Percentiles rank a stretch among this genome's conserved stretches.
Evolutionary conservation across 2,329 filamentous ascomycete species (phyloP).

Genomic region (Colletotrichum chlorophyti): DNA sequence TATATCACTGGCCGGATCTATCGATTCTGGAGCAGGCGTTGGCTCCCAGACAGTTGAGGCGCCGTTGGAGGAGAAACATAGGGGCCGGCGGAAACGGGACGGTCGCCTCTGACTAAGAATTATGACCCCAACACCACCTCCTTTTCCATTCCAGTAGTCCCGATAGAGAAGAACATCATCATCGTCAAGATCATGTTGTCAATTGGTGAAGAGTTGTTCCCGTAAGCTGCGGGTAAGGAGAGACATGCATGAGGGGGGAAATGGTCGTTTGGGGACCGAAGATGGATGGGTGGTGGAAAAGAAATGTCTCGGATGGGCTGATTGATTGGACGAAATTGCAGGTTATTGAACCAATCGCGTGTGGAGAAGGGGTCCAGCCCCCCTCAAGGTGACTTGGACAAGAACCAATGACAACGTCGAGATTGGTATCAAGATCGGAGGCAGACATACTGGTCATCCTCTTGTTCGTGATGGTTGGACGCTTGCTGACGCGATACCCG

Average conservation of each 20-base stretch:
- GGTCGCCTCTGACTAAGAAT: constrained; percentile 12
- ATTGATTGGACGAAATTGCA: constrained; percentile 27
- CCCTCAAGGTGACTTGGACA: constrained; percentile 15
- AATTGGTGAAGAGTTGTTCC: constrained; percentile 24
- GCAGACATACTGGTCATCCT: background rate
- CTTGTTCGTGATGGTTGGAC: constrained; percentile 5
- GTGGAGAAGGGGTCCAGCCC: constrained; percentile 30
- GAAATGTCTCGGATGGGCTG: constrained; percentile 22
- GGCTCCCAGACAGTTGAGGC: background rate
- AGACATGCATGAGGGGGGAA: constrained; percentile 37
- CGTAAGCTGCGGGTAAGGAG: constrained; percentile 36
- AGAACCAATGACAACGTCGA: constrained; percentile 6
- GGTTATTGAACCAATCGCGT: constrained; percentile 25
- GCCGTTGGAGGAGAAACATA: background rate
- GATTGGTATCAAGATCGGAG: background rate
- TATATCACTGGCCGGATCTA: constrained; percentile 5
- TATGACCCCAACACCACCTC: constrained; percentile 10
- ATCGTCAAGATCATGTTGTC: constrained; percentile 13
- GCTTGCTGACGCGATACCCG: constrained; percentile 18
- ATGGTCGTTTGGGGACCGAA: constrained; percentile 13
- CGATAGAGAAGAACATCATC: constrained; percentile 9
- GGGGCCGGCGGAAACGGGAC: background rate
- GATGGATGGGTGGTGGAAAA: constrained; percentile 4
- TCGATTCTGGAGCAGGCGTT: background rate
- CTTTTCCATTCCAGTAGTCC: background rate